These are phyloP conservation scores for Phytophthora sojae DNA, from an alignment of 352 stramenopile genomes.

Conservation along the genomic window DNA sequence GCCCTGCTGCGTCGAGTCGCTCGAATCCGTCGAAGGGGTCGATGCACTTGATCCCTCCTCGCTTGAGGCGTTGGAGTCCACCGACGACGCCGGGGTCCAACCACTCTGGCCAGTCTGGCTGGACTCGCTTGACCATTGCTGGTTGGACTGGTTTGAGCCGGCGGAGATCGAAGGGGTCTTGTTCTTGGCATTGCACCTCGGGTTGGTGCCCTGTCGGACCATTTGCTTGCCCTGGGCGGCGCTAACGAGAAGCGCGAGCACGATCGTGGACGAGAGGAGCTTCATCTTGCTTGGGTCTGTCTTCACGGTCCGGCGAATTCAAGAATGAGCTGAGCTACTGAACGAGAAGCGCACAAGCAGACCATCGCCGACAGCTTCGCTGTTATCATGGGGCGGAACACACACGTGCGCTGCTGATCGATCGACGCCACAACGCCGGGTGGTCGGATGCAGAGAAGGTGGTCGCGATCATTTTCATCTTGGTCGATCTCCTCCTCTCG, in stretches of 20 bases:
- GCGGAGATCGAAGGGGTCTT: conserved; percentile 8
- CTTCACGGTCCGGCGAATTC: conserved; percentile 9
- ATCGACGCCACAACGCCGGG: conserved; percentile 4
- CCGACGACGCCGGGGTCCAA: conserved; percentile 14
- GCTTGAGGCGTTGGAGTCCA: neutral
- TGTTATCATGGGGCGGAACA: conserved; percentile 13
- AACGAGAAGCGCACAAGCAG: neutral
- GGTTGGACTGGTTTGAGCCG: conserved; percentile 12
- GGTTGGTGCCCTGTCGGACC: conserved; percentile 22
- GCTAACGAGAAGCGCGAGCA: conserved; percentile 21
- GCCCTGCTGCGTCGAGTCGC: neutral
- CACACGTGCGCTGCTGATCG: conserved; percentile 4
- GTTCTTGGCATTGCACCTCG: conserved; percentile 28
- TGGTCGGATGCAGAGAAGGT: conserved; percentile 25
- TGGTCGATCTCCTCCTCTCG: conserved; percentile 18
- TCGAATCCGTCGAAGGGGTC: neutral
- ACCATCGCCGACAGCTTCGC: neutral
- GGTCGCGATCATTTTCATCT: conserved; percentile 34
- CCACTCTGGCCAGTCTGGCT: conserved; percentile 17
- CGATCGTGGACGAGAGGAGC: conserved; percentile 24
- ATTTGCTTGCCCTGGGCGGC: conserved; percentile 15
- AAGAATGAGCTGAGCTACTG: conserved; percentile 16
- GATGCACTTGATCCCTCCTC: conserved; percentile 4
- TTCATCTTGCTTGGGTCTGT: conserved; percentile 23
- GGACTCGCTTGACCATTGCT: conserved; percentile 14